Evolutionary conservation across 768 basidiomycete species (phyloP).

Genomic region (Suillus spraguei): DNA sequence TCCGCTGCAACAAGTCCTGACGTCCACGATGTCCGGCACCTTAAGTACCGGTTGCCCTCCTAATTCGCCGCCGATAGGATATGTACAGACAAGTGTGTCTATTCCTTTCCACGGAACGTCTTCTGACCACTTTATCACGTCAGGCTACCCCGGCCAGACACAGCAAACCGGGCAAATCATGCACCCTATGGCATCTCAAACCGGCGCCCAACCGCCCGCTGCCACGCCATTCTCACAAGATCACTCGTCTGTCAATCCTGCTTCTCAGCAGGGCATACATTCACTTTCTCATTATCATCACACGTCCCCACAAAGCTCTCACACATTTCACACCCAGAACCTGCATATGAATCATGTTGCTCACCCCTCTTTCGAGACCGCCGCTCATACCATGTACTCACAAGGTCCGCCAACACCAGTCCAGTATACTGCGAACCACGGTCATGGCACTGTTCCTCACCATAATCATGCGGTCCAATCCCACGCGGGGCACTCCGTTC

Average conservation of each 20-base stretch:
- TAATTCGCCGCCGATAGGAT: not conserved
- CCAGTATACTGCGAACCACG: not conserved
- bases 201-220: too few species aligned
- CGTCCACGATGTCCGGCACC: too few species aligned
- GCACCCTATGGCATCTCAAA: too few species aligned
- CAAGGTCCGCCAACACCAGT: not conserved
- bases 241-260: too few species aligned
- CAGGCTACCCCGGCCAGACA: not conserved
- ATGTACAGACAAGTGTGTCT: too few species aligned
- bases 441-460: not conserved
- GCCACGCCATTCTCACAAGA: too few species aligned
- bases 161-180: too few species aligned
- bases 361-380: not conserved
- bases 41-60: too few species aligned
- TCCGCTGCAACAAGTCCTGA: not conserved
- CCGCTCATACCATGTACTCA: not conserved
- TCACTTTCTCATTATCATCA: too few species aligned
- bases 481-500: not conserved
- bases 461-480: not conserved
- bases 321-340: conserved; percentile 1
- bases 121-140: too few species aligned
- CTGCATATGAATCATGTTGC: not conserved
- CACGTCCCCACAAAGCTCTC: not conserved
- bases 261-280: too few species aligned
- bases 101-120: too few species aligned